Base-by-base conservation (phyloP, 108 stramenopile species). In the Poteriospumella lacustris region DNA sequence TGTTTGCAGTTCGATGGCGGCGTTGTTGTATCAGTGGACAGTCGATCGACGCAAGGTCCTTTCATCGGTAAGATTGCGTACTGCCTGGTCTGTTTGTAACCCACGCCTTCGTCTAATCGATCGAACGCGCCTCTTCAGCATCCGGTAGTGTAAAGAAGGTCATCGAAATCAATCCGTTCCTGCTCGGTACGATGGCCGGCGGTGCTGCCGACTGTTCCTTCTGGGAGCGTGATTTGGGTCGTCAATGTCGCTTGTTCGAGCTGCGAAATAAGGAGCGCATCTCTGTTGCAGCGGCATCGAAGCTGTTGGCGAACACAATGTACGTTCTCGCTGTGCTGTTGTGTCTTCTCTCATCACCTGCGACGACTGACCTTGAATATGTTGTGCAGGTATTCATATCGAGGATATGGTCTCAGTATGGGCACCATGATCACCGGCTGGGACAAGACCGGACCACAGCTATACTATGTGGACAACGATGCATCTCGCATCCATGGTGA, bases 381-480 rank as follows among this genome's bases (percentile, higher is more conserved):
- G 5, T 9, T 26, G 95, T 91, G 82, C 39, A 83, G 82, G 80
- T 42, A 86, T 59, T 88, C 91, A 67, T 99, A 98, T 87, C 90
- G 96, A 38, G 99, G 99, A 76, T 97, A 97, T 79, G 99, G 97
- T 24, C 82, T 99, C 60, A 92, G 91, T 76, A 98, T 99, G 96
- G 99, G 99, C 29, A 89, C 95, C 69, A 98, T 98, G 97, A 87
- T 98, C 75, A 91, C 94, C 2, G 97, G 97, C 36, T 96, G 95
- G 95, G 97, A 98, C 87, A 93, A 96, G 80, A 96, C 94, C 29
- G 97, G 97, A 42, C 95, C 97, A 41, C 97, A 98, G 85, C 87
- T 99, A 75, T 99, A 96, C 85, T 99, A 98, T 77, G 97, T 98
- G 5, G 99, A 99, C 87, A 90, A 97, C 76, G 97, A 98, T 77